Conservation (phyloP, 805 yeast genomes). For the Saccharomycopsis capsularis region DNA sequence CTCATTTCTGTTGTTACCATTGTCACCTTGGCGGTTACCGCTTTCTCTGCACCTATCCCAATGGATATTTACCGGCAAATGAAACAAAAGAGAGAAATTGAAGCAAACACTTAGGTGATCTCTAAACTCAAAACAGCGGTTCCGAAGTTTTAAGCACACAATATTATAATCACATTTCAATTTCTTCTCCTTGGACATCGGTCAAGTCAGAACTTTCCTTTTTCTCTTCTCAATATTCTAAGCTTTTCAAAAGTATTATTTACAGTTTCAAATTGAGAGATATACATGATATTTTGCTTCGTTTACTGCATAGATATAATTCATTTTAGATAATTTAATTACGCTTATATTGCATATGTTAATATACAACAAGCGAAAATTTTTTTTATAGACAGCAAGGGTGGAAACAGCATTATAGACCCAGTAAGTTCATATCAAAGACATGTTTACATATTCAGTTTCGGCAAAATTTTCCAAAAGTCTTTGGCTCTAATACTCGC, state of each 20-base stretch:
- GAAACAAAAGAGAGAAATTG: slow-evolving; percentile 5
- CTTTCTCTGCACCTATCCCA: slow-evolving; percentile 14
- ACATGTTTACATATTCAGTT: no score
- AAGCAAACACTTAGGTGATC: neutral
- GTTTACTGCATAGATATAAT: no score
- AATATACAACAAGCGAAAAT: no score
- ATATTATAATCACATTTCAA: neutral
- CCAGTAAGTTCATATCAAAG: no score
- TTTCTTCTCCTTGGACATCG: neutral
- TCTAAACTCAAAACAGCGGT: neutral
- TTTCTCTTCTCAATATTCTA: neutral
- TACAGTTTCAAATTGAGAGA: no score
- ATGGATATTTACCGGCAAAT: slow-evolving; percentile 13
- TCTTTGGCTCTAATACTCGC: no score
- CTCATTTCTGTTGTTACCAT: slow-evolving; percentile 8
- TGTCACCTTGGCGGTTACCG: slow-evolving; percentile 8
- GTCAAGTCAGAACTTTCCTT: neutral
- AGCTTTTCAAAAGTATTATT: neutral
- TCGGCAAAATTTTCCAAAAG: no score
- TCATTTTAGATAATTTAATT: no score
- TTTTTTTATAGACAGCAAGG: no score
- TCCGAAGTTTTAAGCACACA: neutral
- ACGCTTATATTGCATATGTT: no score
- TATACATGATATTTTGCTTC: no score
- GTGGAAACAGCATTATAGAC: no score